Conservation (phyloP, 257 asterid genomes). For the Coffea eugenioides region DNA sequence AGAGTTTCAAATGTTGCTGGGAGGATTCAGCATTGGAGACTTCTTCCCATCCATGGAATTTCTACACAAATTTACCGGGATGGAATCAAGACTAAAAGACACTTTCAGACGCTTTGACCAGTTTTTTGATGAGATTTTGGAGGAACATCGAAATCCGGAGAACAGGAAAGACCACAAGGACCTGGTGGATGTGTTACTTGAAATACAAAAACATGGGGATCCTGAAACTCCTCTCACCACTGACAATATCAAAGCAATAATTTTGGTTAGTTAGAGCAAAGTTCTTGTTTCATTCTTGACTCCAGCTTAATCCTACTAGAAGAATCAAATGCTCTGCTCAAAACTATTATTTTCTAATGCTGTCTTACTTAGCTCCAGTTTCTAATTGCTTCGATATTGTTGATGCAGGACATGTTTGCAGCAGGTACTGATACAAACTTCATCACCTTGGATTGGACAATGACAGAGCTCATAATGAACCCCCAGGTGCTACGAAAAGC, state of each 20-base stretch:
- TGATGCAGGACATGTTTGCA: slow-evolving; percentile 62
- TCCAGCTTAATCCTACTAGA: not conserved
- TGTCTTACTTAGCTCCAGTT: not conserved
- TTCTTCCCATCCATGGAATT: slow-evolving; percentile 60
- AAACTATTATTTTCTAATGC: not conserved
- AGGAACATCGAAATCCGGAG: slow-evolving; percentile 28
- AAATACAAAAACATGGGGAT: slow-evolving; percentile 25
- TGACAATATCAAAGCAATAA: slow-evolving; percentile 64
- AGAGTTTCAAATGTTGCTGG: slow-evolving; percentile 48
- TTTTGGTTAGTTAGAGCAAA: slow-evolving; percentile 35
- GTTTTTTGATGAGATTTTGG: slow-evolving; percentile 37
- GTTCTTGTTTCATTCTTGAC: not conserved
- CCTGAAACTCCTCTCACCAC: slow-evolving; percentile 47
- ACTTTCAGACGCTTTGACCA: slow-evolving; percentile 44
- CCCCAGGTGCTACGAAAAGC: slow-evolving; percentile 37
- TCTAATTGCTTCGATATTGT: not conserved
- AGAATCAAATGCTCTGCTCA: not conserved
- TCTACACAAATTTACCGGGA: slow-evolving; percentile 44
- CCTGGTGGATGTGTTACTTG: slow-evolving; percentile 57
- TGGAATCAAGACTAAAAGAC: slow-evolving; percentile 34
- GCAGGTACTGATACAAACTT: slow-evolving; percentile 66
- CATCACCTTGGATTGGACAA: slow-evolving; percentile 54
- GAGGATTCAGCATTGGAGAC: slow-evolving; percentile 58
- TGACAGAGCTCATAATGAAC: slow-evolving; percentile 55
- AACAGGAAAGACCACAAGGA: slow-evolving; percentile 30